Evolutionary conservation across 2,329 filamentous ascomycete genomes (phyloP).

Genomic region (Fusarium protoensiforme): DNA sequence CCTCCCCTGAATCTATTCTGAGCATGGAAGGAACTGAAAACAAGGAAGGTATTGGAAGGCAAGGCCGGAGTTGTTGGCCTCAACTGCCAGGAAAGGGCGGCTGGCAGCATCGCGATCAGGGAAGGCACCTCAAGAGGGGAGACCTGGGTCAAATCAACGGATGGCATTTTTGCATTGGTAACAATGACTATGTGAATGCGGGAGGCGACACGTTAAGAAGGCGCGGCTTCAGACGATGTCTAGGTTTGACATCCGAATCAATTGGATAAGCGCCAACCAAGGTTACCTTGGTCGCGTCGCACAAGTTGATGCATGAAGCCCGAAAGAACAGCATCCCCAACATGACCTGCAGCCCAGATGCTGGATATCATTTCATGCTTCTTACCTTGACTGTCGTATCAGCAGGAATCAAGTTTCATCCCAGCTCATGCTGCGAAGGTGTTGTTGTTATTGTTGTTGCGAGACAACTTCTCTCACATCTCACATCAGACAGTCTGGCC

Average conservation of each 20-base stretch:
- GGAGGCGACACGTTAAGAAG: constrained; percentile 39
- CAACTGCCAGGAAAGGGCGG: constrained; percentile 22
- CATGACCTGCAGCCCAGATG: constrained; percentile 15
- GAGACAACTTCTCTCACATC: constrained; percentile 12
- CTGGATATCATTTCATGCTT: background rate
- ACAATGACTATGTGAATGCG: constrained; percentile 23
- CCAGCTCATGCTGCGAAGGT: background rate
- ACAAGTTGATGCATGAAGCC: constrained; percentile 26
- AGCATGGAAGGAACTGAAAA: background rate
- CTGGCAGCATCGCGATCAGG: constrained; percentile 21
- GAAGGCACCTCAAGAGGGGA: constrained; percentile 17
- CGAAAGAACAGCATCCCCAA: constrained; percentile 20
- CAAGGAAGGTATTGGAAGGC: constrained; percentile 17
- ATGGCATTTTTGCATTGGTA: constrained; percentile 15
- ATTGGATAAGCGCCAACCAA: constrained; percentile 20
- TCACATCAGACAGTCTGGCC: constrained; percentile 13
- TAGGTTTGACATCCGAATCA: constrained; percentile 28
- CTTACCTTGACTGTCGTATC: background rate
- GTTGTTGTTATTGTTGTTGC: constrained; percentile 1
- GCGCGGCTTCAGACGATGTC: constrained; percentile 22
- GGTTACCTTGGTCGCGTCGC: constrained; percentile 11
- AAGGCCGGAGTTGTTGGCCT: constrained; percentile 27
- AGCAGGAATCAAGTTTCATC: constrained; percentile 14
- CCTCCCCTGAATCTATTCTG: constrained; percentile 13
- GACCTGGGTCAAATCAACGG: background rate